Conservation (phyloP, 306 rosid genomes). For the Spatholobus suberectus region DNA sequence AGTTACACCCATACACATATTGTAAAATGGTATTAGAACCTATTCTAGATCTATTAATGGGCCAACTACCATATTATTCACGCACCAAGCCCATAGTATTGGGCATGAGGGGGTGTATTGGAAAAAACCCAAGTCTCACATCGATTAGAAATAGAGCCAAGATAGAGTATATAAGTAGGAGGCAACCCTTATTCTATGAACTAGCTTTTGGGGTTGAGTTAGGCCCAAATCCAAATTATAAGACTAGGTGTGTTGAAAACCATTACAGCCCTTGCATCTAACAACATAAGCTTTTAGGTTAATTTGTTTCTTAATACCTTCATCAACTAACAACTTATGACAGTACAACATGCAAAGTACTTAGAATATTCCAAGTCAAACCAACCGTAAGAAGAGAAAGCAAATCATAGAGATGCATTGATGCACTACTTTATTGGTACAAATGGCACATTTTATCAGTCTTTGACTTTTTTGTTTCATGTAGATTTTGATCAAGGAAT, state of each 20-base stretch:
- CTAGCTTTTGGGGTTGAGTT: too few relatives aligned
- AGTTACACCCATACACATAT: too few relatives aligned
- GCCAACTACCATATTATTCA: too few relatives aligned
- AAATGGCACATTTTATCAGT: neutral
- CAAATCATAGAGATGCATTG: conserved; percentile 12
- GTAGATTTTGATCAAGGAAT: conserved; percentile 40
- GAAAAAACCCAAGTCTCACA: too few relatives aligned
- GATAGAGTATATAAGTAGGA: too few relatives aligned
- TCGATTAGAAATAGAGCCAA: too few relatives aligned
- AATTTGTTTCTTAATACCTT: conserved; percentile 12
- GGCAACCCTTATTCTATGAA: too few relatives aligned
- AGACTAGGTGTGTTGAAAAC: conserved; percentile 16
- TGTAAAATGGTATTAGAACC: too few relatives aligned
- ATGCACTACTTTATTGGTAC: neutral
- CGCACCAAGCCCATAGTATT: too few relatives aligned
- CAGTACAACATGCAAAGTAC: neutral
- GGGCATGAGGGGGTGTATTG: too few relatives aligned
- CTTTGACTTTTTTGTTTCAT: conserved; percentile 29
- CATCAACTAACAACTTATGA: neutral
- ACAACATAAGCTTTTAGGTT: conserved; percentile 22
- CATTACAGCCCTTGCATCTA: neutral
- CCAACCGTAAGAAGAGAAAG: neutral
- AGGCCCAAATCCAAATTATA: too few relatives aligned
- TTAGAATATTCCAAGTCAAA: conserved; percentile 14
- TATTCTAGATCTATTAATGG: too few relatives aligned